phyloP scores from a whole-genome alignment of 768 basidiomycete genomes.

The Phylloporus arenicola region DNA sequence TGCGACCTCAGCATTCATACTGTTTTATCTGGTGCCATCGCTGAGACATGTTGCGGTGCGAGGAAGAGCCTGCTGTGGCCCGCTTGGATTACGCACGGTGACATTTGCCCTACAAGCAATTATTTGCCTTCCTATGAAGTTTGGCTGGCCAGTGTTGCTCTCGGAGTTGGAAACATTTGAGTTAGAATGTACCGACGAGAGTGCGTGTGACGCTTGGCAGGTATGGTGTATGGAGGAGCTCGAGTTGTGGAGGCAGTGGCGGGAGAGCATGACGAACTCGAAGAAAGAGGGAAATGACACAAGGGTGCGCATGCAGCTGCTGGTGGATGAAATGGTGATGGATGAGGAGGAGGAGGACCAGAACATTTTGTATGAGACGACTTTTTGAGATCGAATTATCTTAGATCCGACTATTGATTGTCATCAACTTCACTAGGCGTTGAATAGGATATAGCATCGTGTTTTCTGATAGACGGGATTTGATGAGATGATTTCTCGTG shows the following conservation, averaged over 20 bases:
- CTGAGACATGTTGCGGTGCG: slow-evolving; percentile 6
- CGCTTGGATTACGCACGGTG: slow-evolving; percentile 6
- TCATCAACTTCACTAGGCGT: too few species aligned
- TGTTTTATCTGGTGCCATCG: slow-evolving; percentile 16
- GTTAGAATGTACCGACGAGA: slow-evolving; percentile 10
- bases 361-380: not conserved
- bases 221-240: slow-evolving; percentile 9
- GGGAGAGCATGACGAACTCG: not conserved
- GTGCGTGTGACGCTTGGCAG: slow-evolving; percentile 2
- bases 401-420: not conserved
- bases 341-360: not conserved
- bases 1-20: slow-evolving; percentile 9
- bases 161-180: slow-evolving; percentile 9
- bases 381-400: not conserved
- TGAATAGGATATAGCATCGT: too few species aligned
- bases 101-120: slow-evolving; percentile 13
- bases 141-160: slow-evolving; percentile 9
- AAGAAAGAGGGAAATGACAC: not conserved
- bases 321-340: not conserved
- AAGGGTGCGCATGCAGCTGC: not conserved
- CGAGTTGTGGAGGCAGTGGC: slow-evolving; percentile 11
- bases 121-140: not conserved
- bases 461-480: too few species aligned
- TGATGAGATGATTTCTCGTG: too few species aligned
- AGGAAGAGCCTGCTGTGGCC: slow-evolving; percentile 11